Evolutionary conservation across 2,329 filamentous ascomycete genomes (phyloP), one percentile per base, ranked within the genome.

Genomic region (Colletotrichum liriopes): DNA sequence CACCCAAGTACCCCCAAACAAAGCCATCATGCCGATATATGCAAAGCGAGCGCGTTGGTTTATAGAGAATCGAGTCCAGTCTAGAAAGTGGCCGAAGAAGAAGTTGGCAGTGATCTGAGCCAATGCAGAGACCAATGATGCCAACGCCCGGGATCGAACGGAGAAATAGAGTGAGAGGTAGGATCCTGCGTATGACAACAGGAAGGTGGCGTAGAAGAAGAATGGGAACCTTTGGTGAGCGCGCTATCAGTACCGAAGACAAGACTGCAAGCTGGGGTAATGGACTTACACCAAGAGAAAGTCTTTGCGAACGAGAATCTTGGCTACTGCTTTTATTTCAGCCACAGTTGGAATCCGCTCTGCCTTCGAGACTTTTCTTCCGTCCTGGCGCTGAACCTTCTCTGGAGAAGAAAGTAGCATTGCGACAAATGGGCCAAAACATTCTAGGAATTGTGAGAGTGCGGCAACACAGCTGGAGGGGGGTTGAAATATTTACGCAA

Each of bases 81-180:
- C 76, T 9, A 77, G 74, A 47, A 76, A 76, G 59, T 76, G 69
- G 35, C 75, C 76, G 56, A 77, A 76, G 49, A 75, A 55, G 39
- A 76, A 59, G 37, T 76, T 76, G 20, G 75, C 76, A 3, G 76
- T 71, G 20, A 75, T 76, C 18, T 75, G 75, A 51, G 66, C 73
- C 1, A 75, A 55, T 2, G 74, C 75, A 4, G 75, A 76, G 2
- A 76, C 64, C 16, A 76, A 67, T 0, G 74, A 76, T 3, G 75
- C 74, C 1, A 76, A 62, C 8, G 74, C 75, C 14, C 74, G 71
- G 14, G 74, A 65, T 5, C 73, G 65, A 4, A 76, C 75, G n/a
- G 71, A 72, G 47, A 75, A 76, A 65, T 75, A 76, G 2, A 76
- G 60, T 0, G 75, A 74, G n/a, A 76, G 29, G 69, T 75, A 76